Base-by-base conservation (phyloP, 139 green algal genomes). In the Pleodorina starrii region DNA sequence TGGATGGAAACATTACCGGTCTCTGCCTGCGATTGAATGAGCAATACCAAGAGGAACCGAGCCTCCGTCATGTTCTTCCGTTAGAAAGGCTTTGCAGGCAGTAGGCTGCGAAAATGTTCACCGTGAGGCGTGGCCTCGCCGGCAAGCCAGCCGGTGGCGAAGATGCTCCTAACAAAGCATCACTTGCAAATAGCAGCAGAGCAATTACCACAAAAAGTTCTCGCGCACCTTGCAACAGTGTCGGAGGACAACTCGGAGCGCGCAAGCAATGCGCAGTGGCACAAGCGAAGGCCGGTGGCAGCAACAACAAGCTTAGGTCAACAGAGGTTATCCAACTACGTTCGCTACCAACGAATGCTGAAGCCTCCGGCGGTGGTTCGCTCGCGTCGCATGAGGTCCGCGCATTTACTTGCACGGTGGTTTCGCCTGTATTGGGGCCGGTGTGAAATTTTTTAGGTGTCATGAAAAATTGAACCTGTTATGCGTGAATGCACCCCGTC, bases 321-420 rank as follows among this genome's bases (percentile, higher is more conserved):
- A 48, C n/a, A 38, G n/a, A 3, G n/a, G 3, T 38, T 21, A 73
- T 40, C 2, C n/a, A 40, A 36, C 63, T 36, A 21, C 29, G 29
- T 2, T 2, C 32, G n/a, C 21, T 36, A 36, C 21, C 29, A 11
- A 40, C 32, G 16, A 76, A 29, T 48, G 46, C 1, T 10, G 25
- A 9, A 43, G 9, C 32, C 16, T 1, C 11, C 27, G 63, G 68
- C 68, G 36, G 35, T 27, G 68, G 68, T 32, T 76, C 68, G 38
- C 72, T 80, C 23, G 72, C 42, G 23, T 80, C 72, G 43, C 72
- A 80, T 36, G 72, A 80, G 72, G 72, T 80, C 19, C 12, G 40
- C 23, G n/a, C n/a, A n/a, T n/a, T n/a, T n/a, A n/a, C n/a, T n/a
- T n/a, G n/a, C n/a, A n/a, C n/a, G n/a, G n/a, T n/a, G n/a, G n/a